Percentiles rank a stretch among this genome's conserved stretches.
These are phyloP conservation scores for Magnaporthiopsis rhizophila DNA, from an alignment of 2,329 filamentous ascomycete genomes.

Conservation along the genomic window DNA sequence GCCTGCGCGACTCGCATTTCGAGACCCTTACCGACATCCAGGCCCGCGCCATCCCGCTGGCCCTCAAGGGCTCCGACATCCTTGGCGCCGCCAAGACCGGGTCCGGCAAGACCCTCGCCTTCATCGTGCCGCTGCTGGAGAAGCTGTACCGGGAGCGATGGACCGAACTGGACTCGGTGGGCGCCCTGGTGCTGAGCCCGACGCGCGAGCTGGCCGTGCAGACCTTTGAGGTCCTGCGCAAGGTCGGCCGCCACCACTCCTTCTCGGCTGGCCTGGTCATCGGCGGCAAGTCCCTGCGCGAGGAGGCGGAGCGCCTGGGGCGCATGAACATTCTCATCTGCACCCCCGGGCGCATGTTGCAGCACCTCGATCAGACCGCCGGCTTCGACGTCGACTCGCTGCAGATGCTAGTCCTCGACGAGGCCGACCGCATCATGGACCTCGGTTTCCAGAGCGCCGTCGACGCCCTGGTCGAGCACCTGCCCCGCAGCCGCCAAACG, in stretches of 20 bases:
- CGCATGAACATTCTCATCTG: conserved; percentile 97
- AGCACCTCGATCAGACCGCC: conserved; percentile 91
- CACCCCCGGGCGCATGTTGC: conserved; percentile 88
- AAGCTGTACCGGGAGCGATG: conserved; percentile 84
- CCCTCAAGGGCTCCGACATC: conserved; percentile 78
- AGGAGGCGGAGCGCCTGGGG: conserved; percentile 74
- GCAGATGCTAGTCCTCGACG: conserved; percentile 87
- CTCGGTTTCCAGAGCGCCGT: conserved; percentile 91
- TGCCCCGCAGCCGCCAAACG: conserved; percentile 80
- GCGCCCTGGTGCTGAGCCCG: conserved; percentile 86
- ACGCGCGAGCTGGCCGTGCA: conserved; percentile 94
- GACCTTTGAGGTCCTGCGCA: conserved; percentile 89
- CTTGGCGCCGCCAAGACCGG: conserved; percentile 94
- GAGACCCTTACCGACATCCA: conserved; percentile 89
- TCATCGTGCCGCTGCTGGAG: conserved; percentile 85
- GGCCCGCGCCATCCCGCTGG: conserved; percentile 76
- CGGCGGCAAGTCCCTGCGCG: conserved; percentile 82
- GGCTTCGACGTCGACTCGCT: conserved; percentile 84
- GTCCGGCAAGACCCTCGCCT: conserved; percentile 91
- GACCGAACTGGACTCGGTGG: conserved; percentile 84
- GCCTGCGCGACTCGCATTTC: conserved; percentile 81
- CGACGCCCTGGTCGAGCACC: conserved; percentile 86
- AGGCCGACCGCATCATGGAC: conserved; percentile 94
- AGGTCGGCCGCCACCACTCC: conserved; percentile 78
- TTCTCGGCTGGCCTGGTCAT: conserved; percentile 93